These are phyloP conservation scores for Microbotryum saponariae DNA, from an alignment of 1,284 basidiomycete genomes.

Conservation along the genomic window DNA sequence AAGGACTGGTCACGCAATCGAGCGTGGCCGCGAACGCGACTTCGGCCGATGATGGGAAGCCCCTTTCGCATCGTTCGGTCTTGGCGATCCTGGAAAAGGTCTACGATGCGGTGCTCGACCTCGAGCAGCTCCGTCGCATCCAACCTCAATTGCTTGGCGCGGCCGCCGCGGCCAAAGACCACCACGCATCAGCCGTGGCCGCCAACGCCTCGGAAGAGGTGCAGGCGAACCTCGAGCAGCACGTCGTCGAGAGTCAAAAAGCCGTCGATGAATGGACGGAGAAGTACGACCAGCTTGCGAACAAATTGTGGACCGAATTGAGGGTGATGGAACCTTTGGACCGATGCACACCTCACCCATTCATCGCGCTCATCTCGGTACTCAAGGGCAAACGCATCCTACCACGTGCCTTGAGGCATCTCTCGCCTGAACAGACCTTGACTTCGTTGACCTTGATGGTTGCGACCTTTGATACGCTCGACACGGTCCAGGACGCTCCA, in stretches of 20 bases:
- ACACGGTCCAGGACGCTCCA: constrained; percentile 68
- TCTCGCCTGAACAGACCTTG: constrained; percentile 69
- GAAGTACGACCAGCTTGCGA: constrained; percentile 57
- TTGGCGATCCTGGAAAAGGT: constrained; percentile 71
- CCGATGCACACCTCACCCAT: constrained; percentile 89
- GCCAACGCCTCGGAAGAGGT: constrained; percentile 49
- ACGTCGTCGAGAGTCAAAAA: constrained; percentile 12
- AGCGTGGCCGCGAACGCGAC: neutral
- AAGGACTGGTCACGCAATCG: constrained; percentile 19
- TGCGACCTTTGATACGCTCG: constrained; percentile 86
- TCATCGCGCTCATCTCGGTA: constrained; percentile 81
- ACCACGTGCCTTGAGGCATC: constrained; percentile 78
- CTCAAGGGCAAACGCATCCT: constrained; percentile 91
- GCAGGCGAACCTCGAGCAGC: constrained; percentile 10
- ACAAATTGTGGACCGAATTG: constrained; percentile 71
- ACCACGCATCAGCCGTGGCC: constrained; percentile 35
- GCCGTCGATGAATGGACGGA: constrained; percentile 38
- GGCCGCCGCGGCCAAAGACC: constrained; percentile 47
- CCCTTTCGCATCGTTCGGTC: constrained; percentile 69
- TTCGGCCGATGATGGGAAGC: constrained; percentile 34
- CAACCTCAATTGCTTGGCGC: constrained; percentile 51
- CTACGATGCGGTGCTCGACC: constrained; percentile 73
- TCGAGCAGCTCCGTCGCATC: constrained; percentile 78
- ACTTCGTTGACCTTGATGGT: constrained; percentile 85
- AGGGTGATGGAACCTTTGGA: constrained; percentile 85